Conservation (phyloP, 2,329 filamentous ascomycete genomes). For the Didymella exigua region DNA sequence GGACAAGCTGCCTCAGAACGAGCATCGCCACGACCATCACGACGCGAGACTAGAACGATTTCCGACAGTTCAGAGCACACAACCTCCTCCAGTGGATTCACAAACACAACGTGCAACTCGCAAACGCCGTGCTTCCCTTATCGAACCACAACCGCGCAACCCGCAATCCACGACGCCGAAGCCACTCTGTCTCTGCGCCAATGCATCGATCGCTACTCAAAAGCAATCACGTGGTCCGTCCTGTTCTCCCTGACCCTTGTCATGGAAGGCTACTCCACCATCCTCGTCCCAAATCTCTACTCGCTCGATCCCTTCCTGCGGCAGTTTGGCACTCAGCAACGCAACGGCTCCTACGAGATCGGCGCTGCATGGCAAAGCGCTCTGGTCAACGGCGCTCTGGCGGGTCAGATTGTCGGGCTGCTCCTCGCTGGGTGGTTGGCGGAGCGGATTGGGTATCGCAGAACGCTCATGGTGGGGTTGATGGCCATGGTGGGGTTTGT, state of each 20-base stretch:
- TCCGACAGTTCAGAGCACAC: conserved; percentile 1
- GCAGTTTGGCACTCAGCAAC: conserved; percentile 39
- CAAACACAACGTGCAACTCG: conserved; percentile 2
- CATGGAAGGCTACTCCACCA: conserved; percentile 87
- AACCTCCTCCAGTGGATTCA: neutral
- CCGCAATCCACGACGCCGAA: conserved; percentile 7
- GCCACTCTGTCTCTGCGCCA: conserved; percentile 60
- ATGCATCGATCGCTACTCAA: conserved; percentile 78
- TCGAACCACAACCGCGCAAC: neutral
- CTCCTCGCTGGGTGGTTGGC: conserved; percentile 49
- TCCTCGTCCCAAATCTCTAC: conserved; percentile 77
- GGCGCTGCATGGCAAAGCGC: conserved; percentile 51
- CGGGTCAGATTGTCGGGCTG: conserved; percentile 50
- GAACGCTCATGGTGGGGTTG: conserved; percentile 22
- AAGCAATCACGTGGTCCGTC: conserved; percentile 81
- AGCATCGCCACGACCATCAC: neutral
- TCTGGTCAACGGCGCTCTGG: conserved; percentile 49
- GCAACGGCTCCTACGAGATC: conserved; percentile 38
- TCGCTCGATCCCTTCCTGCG: conserved; percentile 48
- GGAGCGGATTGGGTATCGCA: conserved; percentile 46
- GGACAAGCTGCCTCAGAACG: neutral
- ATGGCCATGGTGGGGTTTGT: conserved; percentile 15
- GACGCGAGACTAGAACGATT: neutral
- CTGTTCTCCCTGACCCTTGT: conserved; percentile 81
- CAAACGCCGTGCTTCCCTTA: conserved; percentile 1